phyloP scores from a whole-genome alignment of 129 eudicot species.

The Heracleum sosnowskyi region DNA sequence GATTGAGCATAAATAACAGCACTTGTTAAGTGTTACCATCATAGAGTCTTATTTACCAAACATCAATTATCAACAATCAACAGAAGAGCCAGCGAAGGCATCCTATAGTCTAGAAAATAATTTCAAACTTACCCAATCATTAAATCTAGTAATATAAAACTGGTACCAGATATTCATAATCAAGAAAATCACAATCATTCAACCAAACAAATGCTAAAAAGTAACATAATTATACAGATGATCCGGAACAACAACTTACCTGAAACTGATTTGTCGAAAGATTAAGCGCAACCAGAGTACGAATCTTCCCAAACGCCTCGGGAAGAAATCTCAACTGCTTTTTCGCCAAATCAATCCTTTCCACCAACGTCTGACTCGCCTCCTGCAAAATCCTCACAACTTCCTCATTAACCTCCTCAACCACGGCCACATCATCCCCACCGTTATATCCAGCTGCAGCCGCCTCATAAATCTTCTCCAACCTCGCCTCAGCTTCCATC shows the following conservation, averaged over 20 bases:
- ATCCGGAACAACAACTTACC: slow-evolving; percentile 28
- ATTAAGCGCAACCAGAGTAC: slow-evolving; percentile 42
- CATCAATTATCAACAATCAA: background rate
- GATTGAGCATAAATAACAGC: too few relatives aligned
- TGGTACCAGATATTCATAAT: background rate
- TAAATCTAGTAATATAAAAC: background rate
- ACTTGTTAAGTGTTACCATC: background rate
- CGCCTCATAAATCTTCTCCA: slow-evolving; percentile 71
- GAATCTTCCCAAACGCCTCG: slow-evolving; percentile 69
- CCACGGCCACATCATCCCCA: slow-evolving; percentile 8
- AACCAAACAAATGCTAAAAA: background rate
- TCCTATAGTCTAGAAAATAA: background rate
- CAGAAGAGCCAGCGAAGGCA: background rate
- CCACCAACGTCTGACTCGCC: slow-evolving; percentile 34
- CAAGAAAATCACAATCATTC: background rate
- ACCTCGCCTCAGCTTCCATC: slow-evolving; percentile 61
- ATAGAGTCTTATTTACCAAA: background rate
- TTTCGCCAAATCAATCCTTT: slow-evolving; percentile 50
- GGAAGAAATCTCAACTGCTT: slow-evolving; percentile 60
- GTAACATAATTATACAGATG: background rate
- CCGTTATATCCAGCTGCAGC: slow-evolving; percentile 34
- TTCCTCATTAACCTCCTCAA: slow-evolving; percentile 57
- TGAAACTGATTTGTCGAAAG: slow-evolving; percentile 67
- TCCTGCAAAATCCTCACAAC: slow-evolving; percentile 56
- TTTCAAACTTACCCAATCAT: background rate